A percentile compares a stretch with the other conserved stretches of the same genome.
These are phyloP conservation scores for Stropharia rugosoannulata DNA, from an alignment of 768 basidiomycete species.

Conservation along the genomic window DNA sequence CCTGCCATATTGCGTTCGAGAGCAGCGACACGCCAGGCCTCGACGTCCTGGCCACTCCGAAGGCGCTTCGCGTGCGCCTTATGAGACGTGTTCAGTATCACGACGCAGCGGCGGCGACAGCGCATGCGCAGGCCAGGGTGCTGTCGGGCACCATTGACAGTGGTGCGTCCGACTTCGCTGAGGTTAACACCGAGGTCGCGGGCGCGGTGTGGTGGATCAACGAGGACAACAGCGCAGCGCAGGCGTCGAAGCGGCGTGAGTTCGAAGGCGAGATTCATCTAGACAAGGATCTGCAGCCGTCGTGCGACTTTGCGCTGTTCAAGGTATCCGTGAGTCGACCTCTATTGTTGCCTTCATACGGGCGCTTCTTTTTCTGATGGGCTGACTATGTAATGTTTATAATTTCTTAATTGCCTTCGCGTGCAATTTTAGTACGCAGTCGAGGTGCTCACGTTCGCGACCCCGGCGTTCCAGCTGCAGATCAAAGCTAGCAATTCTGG, in stretches of 20 bases:
- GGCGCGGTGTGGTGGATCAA: conserved; percentile 30
- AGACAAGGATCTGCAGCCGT: conserved; percentile 26
- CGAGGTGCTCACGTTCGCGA: conserved; percentile 24
- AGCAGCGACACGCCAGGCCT: conserved; percentile 28
- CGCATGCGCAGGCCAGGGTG: not conserved
- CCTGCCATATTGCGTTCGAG: conserved; percentile 29
- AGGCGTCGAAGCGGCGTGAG: conserved; percentile 9
- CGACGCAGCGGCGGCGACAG: conserved; percentile 10
- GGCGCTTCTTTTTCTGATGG: not conserved
- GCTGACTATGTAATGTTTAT: too few species aligned
- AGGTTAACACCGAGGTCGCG: conserved; percentile 14
- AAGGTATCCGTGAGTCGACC: conserved; percentile 23
- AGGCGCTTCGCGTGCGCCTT: conserved; percentile 25
- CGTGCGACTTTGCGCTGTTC: conserved; percentile 25
- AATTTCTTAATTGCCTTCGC: not conserved
- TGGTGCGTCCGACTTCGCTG: not conserved
- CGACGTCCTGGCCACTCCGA: conserved; percentile 25
- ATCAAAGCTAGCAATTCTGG: not conserved
- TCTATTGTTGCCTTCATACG: not conserved
- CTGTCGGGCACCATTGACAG: not conserved
- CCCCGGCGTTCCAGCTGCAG: conserved; percentile 15
- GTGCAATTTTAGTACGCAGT: conserved; percentile 17
- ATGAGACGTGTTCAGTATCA: conserved; percentile 26
- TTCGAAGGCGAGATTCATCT: conserved; percentile 34
- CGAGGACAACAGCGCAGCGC: conserved; percentile 3